Base-by-base conservation (phyloP, 768 basidiomycete genomes). In the Mycena vulgaris region DNA sequence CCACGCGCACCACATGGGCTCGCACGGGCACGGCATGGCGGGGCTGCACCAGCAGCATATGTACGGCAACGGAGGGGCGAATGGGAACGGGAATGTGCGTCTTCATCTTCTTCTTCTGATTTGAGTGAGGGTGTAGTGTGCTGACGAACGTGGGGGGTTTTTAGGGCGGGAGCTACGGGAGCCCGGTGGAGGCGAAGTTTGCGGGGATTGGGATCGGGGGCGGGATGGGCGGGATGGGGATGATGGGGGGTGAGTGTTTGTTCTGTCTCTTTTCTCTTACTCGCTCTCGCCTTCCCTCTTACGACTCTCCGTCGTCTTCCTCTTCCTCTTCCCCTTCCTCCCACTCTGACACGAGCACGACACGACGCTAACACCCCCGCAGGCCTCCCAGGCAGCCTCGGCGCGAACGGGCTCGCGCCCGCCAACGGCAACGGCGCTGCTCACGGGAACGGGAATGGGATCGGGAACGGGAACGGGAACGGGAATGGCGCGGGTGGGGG, bases 161-260 rank as follows among this genome's bases (percentile, higher is more conserved):
- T n/a, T n/a, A n/a, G n/a, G n/a, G n/a, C 19, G 23, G 31, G 25
- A 30, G 31, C 30, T 62, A 63, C 25, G 70, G 70, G 21, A 52
- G 53, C 16, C 64, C 65, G 2, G 64, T 67, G 23, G 70, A 67
- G 59, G 27, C 51, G 25, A 70, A 70, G 62, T 71, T 66, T 19
- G 42, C 21, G 42, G n/a, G 42, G 42, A 45, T 21, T 19, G 42
- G 42, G 21, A 4, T 21, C n/a, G n/a, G n/a, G 42, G 45, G 48
- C 25, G 55, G 28, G 49, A 16, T 39, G 59, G 67, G 68, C 33
- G 48, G 55, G 21, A 30, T 56, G 42, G 62, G 57, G 35, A 30
- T 4, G 8, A 27, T 49, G 13, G 66, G 58, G 42, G 21, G n/a
- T 13, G 42, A 21, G 19, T 19, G n/a, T 19, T 37, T 14, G 35